A percentile compares a stretch with the other conserved stretches of the same genome.
These are phyloP conservation scores for Metschnikowia shivogae DNA, from an alignment of 805 yeast genomes.

Conservation along the genomic window DNA sequence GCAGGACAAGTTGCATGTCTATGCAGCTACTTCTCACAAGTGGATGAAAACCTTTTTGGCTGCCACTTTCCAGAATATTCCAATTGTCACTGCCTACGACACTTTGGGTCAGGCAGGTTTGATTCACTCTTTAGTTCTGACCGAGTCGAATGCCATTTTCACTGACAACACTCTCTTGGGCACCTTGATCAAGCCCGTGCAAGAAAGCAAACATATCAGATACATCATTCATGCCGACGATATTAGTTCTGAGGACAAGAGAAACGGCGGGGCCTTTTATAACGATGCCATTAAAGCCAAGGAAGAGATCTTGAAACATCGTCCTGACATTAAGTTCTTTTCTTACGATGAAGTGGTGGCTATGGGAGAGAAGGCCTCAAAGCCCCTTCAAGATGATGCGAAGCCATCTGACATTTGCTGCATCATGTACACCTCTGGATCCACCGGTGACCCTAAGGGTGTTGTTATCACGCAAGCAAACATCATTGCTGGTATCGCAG, in stretches of 20 bases:
- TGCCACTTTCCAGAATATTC: constrained; percentile 70
- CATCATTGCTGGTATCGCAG: constrained; percentile 82
- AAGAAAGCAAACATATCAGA: constrained; percentile 56
- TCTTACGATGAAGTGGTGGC: constrained; percentile 61
- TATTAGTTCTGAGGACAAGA: constrained; percentile 57
- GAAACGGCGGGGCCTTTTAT: constrained; percentile 59
- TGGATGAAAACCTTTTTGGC: constrained; percentile 91
- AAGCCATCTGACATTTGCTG: constrained; percentile 59
- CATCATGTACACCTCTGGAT: constrained; percentile 86
- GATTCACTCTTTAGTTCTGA: constrained; percentile 79
- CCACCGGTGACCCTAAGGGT: constrained; percentile 84
- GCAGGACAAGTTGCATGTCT: constrained; percentile 68
- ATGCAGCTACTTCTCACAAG: constrained; percentile 79
- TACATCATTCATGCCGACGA: constrained; percentile 67
- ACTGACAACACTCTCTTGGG: constrained; percentile 74
- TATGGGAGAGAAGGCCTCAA: constrained; percentile 52
- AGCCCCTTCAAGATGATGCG: constrained; percentile 38
- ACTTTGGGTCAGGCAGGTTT: constrained; percentile 88
- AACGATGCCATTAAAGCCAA: constrained; percentile 53
- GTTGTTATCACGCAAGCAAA: constrained; percentile 64
- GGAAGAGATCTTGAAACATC: constrained; percentile 54
- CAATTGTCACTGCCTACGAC: constrained; percentile 94
- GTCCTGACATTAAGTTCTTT: constrained; percentile 71
- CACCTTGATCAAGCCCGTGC: constrained; percentile 67
- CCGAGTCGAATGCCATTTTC: constrained; percentile 73